Base-by-base conservation (phyloP, 2,329 filamentous ascomycete genomes). In the Dactylonectria estremocensis region DNA sequence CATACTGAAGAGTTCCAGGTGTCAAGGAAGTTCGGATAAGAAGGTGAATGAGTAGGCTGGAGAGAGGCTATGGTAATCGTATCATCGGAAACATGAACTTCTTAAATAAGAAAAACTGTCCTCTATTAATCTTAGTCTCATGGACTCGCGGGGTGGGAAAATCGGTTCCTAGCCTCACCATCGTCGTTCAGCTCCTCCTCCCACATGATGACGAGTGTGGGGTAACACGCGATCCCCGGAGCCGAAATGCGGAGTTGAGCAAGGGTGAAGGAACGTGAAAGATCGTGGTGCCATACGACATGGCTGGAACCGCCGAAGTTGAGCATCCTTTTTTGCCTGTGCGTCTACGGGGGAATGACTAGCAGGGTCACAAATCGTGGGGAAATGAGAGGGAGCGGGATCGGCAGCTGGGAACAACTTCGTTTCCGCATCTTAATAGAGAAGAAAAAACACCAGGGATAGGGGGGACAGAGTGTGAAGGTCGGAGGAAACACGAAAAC, bases 271-370 rank as follows among this genome's bases (percentile, higher is more conserved):
- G 16, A 52, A 16, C 9, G 49, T 7, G 3, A 28, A 59, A 2
- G 31, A 16, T 56, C 40, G 31, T 63, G n/a, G 28, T 24, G 52
- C 24, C 11, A 22, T 43, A 2, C 14, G 31, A 9, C 43, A 24
- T 43, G 28, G 18, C 60, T 52, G 61, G 61, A 58, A 64, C 61
- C 61, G 61, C 53, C 61, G 61, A 64, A 64, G 45, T 48, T 16
- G 31, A 63, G 28, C 40, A 35, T 45, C 33, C n/a, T 14, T 8
- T 24, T 14, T 8, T 14, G 46, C 13, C n/a, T n/a, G 53, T 24
- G 43, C 8, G 10, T 40, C 33, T 16, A 43, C 20, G 37, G 59
- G 33, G 31, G 20, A 18, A 45, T 37, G 52, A 64, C 52, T 10
- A 50, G 4, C 50, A 56, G 9, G 52, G n/a, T 7, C 31, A 28